A percentile compares a stretch with the other conserved stretches of the same genome.
Evolutionary conservation across 495 filamentous ascomycete species (phyloP).

Genomic region (Podospora comata): DNA sequence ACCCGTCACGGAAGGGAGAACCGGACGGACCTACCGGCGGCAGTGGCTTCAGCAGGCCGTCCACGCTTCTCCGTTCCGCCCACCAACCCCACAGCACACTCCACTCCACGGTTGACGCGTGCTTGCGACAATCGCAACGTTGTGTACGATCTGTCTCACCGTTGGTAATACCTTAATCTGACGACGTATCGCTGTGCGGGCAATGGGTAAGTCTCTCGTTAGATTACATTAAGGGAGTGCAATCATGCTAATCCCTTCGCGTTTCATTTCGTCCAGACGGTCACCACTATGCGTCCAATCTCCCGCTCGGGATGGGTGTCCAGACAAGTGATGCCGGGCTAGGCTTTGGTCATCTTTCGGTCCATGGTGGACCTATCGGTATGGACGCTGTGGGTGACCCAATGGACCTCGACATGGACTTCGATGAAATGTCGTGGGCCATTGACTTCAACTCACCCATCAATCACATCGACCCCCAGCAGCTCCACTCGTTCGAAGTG

Average conservation of each 20-base stretch:
- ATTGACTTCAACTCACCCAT: conserved; percentile 18
- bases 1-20: neutral
- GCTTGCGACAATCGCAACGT: neutral
- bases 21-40: neutral
- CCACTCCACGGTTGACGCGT: neutral
- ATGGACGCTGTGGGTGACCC: conserved; percentile 34
- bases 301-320: neutral
- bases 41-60: neutral
- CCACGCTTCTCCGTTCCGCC: neutral
- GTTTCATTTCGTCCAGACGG: neutral
- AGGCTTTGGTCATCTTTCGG: neutral
- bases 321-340: neutral
- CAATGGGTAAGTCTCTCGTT: neutral
- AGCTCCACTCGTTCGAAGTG: conserved; percentile 44
- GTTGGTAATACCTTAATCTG: neutral
- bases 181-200: neutral
- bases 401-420: conserved; percentile 45
- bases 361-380: neutral
- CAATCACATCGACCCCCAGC: conserved; percentile 7
- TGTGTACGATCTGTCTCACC: neutral
- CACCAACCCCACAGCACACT: conserved; percentile 1
- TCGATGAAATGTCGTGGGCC: conserved; percentile 22
- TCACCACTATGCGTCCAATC: neutral
- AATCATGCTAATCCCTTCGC: neutral
- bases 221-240: neutral